Evolutionary conservation across 805 yeast genomes (phyloP).

Genomic region (Candida glaebosa): DNA sequence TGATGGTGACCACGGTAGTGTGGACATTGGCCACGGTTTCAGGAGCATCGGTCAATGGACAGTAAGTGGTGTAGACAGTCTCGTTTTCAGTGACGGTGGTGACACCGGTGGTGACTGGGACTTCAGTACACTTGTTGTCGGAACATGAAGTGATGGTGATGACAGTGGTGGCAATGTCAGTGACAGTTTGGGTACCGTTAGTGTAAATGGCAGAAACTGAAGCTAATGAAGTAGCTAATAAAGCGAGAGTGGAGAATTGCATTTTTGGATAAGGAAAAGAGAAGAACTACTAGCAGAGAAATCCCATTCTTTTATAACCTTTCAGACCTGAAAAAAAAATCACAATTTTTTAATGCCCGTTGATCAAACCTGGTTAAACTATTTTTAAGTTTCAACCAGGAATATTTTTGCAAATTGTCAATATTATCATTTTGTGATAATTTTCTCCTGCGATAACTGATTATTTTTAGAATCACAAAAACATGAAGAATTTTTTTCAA

Average conservation of each 20-base stretch:
- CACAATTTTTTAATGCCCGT: too few species aligned
- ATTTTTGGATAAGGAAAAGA: slow-evolving; percentile 22
- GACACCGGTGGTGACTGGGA: slow-evolving; percentile 33
- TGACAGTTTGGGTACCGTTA: slow-evolving; percentile 26
- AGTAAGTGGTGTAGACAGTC: slow-evolving; percentile 33
- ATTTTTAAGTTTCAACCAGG: too few species aligned
- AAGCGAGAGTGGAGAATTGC: slow-evolving; percentile 34
- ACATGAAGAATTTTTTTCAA: too few species aligned
- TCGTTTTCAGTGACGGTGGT: slow-evolving; percentile 31
- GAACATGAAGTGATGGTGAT: slow-evolving; percentile 37
- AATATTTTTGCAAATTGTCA: too few species aligned
- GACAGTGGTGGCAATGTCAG: slow-evolving; percentile 27
- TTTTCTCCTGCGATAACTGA: too few species aligned
- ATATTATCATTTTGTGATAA: too few species aligned
- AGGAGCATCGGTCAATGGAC: slow-evolving; percentile 19
- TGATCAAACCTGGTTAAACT: too few species aligned
- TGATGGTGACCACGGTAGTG: slow-evolving; percentile 31
- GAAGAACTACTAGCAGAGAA: neutral
- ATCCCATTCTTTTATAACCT: neutral
- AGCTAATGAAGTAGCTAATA: slow-evolving; percentile 25
- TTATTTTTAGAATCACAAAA: too few species aligned
- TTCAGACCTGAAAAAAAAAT: too few species aligned
- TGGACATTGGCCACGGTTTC: slow-evolving; percentile 8
- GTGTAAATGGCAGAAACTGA: slow-evolving; percentile 27
- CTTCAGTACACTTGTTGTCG: slow-evolving; percentile 24